These are phyloP conservation scores for Setaria italica DNA, from an alignment of 202 grass and related monocot genomes.

Conservation along the genomic window DNA sequence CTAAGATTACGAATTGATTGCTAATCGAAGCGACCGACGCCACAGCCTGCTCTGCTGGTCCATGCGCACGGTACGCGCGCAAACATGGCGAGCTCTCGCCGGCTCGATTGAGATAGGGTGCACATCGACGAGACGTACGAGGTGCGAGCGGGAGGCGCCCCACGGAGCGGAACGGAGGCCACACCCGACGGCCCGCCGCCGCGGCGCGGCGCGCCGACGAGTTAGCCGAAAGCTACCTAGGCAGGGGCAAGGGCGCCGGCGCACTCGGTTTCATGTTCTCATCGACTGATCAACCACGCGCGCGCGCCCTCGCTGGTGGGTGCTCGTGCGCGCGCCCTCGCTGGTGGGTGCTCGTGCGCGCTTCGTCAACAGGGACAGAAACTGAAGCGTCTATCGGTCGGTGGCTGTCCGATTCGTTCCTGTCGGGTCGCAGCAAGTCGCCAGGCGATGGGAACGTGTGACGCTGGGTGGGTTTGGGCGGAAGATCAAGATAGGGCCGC, in stretches of 20 bases:
- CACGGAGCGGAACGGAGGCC: too few relatives aligned
- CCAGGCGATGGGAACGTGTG: constrained; percentile 10
- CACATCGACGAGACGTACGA: neutral
- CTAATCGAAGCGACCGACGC: neutral
- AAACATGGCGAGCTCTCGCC: neutral
- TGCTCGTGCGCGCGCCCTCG: neutral
- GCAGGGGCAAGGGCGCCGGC: too few relatives aligned
- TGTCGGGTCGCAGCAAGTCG: constrained; percentile 5
- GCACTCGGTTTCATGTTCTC: neutral
- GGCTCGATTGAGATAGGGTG: neutral
- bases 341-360: neutral
- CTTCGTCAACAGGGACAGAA: neutral
- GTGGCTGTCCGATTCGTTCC: neutral
- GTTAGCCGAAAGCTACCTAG: neutral
- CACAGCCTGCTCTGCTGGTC: neutral
- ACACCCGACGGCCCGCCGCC: too few relatives aligned
- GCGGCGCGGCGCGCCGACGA: neutral
- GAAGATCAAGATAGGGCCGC: too few relatives aligned
- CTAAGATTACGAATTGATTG: too few relatives aligned
- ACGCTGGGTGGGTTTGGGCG: constrained; percentile 7
- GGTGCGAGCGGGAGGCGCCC: neutral
- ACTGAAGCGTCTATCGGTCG: neutral
- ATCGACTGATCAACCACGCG: too few relatives aligned
- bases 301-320: neutral
- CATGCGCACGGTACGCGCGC: neutral